A percentile compares a stretch with the other conserved stretches of the same genome.
Evolutionary conservation across 2,329 filamentous ascomycete species (phyloP).

Genomic region (Trichoderma koningii): DNA sequence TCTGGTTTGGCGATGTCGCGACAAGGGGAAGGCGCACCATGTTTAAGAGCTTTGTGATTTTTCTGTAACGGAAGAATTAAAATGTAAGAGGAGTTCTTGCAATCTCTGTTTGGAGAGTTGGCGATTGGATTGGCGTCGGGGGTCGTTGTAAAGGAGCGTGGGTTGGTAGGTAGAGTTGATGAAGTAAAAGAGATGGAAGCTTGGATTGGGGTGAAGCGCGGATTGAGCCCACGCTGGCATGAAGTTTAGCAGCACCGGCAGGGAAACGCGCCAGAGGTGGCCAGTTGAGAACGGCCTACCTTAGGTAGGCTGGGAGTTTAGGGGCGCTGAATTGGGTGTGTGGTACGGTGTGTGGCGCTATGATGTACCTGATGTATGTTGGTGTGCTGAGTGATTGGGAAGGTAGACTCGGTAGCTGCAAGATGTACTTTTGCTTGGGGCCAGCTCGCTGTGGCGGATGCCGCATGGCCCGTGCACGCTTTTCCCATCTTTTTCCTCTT

Average conservation of each 20-base stretch:
- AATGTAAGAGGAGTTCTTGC: background rate
- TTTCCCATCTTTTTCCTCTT: conserved; percentile 34
- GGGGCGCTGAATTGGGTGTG: background rate
- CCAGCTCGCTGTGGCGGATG: conserved; percentile 15
- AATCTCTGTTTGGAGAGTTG: background rate
- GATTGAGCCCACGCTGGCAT: conserved; percentile 29
- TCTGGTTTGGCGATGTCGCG: background rate
- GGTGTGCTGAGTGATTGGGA: too few relatives aligned
- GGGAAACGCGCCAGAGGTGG: conserved; percentile 12
- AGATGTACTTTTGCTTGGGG: background rate
- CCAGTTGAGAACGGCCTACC: background rate
- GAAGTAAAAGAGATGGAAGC: background rate
- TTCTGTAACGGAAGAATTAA: background rate
- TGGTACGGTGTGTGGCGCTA: conserved; percentile 4
- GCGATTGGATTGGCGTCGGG: background rate
- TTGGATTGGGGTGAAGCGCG: conserved; percentile 7
- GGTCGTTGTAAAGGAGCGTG: conserved; percentile 23
- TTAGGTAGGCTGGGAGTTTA: conserved; percentile 3
- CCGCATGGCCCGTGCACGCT: conserved; percentile 32
- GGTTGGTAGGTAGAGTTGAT: background rate
- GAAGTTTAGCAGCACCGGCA: conserved; percentile 1
- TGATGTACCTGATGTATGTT: background rate
- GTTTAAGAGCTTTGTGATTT: conserved; percentile 30
- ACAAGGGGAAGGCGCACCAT: conserved; percentile 34
- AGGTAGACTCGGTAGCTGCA: background rate